A percentile compares a stretch with the other conserved stretches of the same genome.
Conservation (phyloP, 306 rosid species). For the Macrotyloma uniflorum region DNA sequence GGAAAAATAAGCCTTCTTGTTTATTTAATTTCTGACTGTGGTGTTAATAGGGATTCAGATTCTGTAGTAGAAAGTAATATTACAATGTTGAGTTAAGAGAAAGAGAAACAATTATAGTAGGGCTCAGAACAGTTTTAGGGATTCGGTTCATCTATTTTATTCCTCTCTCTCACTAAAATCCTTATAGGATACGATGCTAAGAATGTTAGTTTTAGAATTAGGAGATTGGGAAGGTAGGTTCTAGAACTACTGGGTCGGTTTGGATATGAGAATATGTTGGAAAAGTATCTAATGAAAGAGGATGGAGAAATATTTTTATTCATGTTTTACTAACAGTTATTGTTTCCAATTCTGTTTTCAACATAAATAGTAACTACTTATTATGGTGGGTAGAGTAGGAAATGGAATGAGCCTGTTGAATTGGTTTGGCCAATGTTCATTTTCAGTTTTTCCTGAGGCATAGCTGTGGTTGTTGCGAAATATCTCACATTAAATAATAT, state of each 20-base stretch:
- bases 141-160: background rate
- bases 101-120: background rate
- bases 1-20: background rate
- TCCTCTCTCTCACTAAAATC: background rate
- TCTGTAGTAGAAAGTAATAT: background rate
- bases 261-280: background rate
- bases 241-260: background rate
- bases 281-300: background rate
- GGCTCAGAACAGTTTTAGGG: background rate
- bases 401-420: background rate
- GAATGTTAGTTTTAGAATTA: background rate
- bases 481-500: background rate
- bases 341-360: background rate
- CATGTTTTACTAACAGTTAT: too few species aligned
- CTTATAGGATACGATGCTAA: background rate
- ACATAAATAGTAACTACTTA: background rate
- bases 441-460: background rate
- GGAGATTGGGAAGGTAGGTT: conserved; percentile 17
- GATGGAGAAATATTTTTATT: background rate
- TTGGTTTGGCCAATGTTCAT: background rate
- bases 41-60: background rate
- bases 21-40: background rate
- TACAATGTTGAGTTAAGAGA: background rate
- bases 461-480: background rate
- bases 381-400: background rate